Percentiles rank a stretch among this genome's conserved stretches.
These are phyloP conservation scores for sweet orange (Citrus sinensis) DNA, from an alignment of 345 rosid genomes.

Conservation along the genomic window DVS_A1.0 CM039169.1:29619001-29619500, in stretches of 20 bases:
- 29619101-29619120: neutral
- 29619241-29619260: slow-evolving; percentile 1
- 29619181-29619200: slow-evolving; percentile 57
- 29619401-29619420: slow-evolving; percentile 91
- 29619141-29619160: slow-evolving; percentile 81
- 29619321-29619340: neutral
- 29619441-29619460: slow-evolving; percentile 38
- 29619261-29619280: neutral
- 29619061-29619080: neutral
- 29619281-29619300: neutral
- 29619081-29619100: slow-evolving; percentile 1
- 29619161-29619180: slow-evolving; percentile 75
- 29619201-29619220: slow-evolving; percentile 58
- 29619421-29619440: slow-evolving; percentile 82
- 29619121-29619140: slow-evolving; percentile 33
- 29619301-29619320: neutral
- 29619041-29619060: neutral
- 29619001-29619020: neutral
- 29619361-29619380: neutral
- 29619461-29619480: neutral
- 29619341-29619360: neutral
- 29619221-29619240: slow-evolving; percentile 60
- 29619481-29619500: neutral
- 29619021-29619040: neutral
- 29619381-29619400: slow-evolving; percentile 95